These are phyloP conservation scores for Teratosphaeria zuluensis DNA, from an alignment of 2,329 filamentous ascomycete species.

Conservation along the genomic window DNA sequence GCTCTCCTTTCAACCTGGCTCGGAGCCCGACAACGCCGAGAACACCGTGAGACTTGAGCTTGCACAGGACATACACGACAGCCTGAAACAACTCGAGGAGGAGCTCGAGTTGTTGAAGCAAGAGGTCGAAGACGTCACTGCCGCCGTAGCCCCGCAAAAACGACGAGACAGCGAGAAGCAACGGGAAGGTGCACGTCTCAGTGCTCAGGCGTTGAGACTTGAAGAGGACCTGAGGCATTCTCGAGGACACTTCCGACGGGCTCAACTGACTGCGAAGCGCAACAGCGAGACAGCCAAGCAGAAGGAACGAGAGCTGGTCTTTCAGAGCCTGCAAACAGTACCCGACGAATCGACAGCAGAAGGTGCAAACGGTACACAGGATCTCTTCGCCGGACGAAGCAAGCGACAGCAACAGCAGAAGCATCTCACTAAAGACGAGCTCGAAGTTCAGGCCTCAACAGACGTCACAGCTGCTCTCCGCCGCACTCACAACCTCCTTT, in stretches of 20 bases:
- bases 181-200: conserved; percentile 48
- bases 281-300: conserved; percentile 63
- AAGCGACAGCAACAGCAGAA: conserved; percentile 26
- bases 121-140: conserved; percentile 62
- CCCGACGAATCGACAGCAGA: conserved; percentile 17
- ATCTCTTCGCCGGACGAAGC: conserved; percentile 28
- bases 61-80: conserved; percentile 67
- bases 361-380: conserved; percentile 22
- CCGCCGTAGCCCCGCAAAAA: conserved; percentile 27
- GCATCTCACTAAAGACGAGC: conserved; percentile 58
- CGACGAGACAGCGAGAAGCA: conserved; percentile 45
- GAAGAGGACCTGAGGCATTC: conserved; percentile 60
- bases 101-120: conserved; percentile 72
- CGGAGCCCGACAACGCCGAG: conserved; percentile 48
- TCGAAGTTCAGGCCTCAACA: conserved; percentile 62
- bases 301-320: conserved; percentile 66
- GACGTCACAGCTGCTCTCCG: conserved; percentile 79
- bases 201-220: conserved; percentile 57
- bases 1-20: conserved; percentile 53
- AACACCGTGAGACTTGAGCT: conserved; percentile 58
- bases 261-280: conserved; percentile 68
- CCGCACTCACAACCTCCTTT: conserved; percentile 78
- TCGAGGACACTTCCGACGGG: conserved; percentile 64
- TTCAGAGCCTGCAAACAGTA: conserved; percentile 52
- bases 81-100: conserved; percentile 68